Base-by-base conservation (phyloP, 2,329 filamentous ascomycete species). In the Polytolypa hystricis region DNA sequence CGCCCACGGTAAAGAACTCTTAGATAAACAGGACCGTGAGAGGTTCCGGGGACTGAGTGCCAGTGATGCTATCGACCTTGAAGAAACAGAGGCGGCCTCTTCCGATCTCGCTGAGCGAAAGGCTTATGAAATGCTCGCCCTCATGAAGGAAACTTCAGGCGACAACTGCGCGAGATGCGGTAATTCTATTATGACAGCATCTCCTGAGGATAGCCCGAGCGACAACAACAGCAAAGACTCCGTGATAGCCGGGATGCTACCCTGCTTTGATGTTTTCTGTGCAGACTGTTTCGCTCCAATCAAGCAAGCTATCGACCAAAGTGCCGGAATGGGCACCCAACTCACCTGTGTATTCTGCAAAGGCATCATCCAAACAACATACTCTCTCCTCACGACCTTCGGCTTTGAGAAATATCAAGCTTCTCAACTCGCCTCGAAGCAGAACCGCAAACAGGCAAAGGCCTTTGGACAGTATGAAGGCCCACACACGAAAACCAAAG, bases 401-500 rank as follows among this genome's bases (percentile, higher is more conserved):
- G 67, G 67, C 6, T 61, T 70, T 32, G 57, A 69, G 33, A 57
- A 62, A 23, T 65, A 70, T 35, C 52, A 66, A 36, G 56, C 76
- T 60, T 56, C 73, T 66, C 53, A 73, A 66, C 78, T 61, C 58
- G 76, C 53, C 64, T 69, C 52, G 56, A 70, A 60, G 51, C 63
- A 57, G 39, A 69, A 60, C 53, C 54, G 40, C 29, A 48, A 45
- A 35, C 64, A 69, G 10, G 71, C 70, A 33, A 81, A 79, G 51
- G 66, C 69, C 33, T 51, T 80, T 8, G 75, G 74, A 16, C 74
- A 68, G 29, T 98, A 96, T 54, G 70, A 71, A 29, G 87, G 87
- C 0, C 89, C 89, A 0, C 86, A 93, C 52, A 93, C 87, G 4
- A 98, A 98, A 64, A 94, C 91, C 1, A 77, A 73, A 39, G 85